These are phyloP conservation scores for Eucalyptus leucophloia DNA, from an alignment of 345 rosid genomes.

Conservation along the genomic window DNA sequence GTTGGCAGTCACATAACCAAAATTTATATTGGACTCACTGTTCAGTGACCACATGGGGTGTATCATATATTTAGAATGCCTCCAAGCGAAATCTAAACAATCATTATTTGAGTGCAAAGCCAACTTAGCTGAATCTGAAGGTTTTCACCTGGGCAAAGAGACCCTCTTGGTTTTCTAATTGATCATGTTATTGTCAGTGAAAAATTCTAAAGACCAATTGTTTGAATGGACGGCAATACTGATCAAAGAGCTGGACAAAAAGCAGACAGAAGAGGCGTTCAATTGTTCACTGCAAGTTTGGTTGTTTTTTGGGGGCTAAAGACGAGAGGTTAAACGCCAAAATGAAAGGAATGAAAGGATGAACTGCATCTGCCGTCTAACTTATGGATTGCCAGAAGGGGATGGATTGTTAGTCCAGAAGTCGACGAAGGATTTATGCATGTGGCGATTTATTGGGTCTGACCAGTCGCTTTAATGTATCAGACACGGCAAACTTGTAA, in stretches of 20 bases:
- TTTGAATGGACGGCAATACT: background rate
- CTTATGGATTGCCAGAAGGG: background rate
- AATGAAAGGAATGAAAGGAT: background rate
- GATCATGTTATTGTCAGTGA: background rate
- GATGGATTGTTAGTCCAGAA: background rate
- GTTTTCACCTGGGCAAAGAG: background rate
- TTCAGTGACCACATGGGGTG: background rate
- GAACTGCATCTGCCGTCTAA: background rate
- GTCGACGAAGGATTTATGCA: background rate
- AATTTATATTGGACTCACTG: background rate
- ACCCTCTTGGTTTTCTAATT: background rate
- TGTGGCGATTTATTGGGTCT: background rate
- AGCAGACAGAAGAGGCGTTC: background rate
- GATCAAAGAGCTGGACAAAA: background rate
- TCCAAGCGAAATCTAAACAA: background rate
- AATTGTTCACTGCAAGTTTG: background rate
- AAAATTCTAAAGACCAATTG: background rate
- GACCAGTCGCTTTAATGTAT: background rate
- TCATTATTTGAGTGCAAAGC: background rate
- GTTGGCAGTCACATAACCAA: background rate
- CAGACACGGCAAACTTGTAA: background rate
- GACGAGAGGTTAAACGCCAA: background rate
- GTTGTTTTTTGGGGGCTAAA: background rate
- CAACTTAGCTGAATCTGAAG: background rate
- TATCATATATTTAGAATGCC: background rate